Conservation (phyloP, 805 yeast species). For the Sporopachydermia lactativora region DNA sequence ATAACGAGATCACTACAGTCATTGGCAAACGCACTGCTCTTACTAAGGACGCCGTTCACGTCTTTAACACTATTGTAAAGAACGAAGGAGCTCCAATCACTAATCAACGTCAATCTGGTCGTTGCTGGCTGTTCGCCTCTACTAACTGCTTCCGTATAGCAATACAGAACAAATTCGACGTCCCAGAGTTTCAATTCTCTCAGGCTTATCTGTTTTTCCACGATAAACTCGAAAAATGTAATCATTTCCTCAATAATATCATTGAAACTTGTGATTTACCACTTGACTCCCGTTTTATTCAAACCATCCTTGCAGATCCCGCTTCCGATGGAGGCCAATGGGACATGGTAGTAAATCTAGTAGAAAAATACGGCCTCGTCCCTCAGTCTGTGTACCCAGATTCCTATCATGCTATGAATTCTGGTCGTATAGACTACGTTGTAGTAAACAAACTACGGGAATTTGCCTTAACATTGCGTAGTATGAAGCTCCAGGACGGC, state of each 20-base stretch:
- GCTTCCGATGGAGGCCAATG: conserved; percentile 66
- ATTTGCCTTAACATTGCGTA: conserved; percentile 46
- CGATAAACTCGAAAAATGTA: conserved; percentile 61
- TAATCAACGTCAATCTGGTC: conserved; percentile 53
- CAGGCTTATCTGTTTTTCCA: conserved; percentile 59
- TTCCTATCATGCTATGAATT: conserved; percentile 34
- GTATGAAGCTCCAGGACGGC: conserved; percentile 23
- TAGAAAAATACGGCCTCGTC: conserved; percentile 55
- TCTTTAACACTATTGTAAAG: conserved; percentile 23
- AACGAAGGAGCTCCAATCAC: conserved; percentile 39
- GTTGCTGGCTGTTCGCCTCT: conserved; percentile 71
- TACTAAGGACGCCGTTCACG: conserved; percentile 8
- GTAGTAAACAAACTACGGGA: conserved; percentile 53
- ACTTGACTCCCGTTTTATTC: conserved; percentile 46
- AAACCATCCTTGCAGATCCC: conserved; percentile 39
- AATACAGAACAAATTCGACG: conserved; percentile 37
- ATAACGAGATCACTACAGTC: conserved; percentile 28
- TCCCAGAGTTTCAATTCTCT: conserved; percentile 48
- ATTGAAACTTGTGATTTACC: conserved; percentile 44
- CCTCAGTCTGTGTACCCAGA: conserved; percentile 59
- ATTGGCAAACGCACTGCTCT: conserved; percentile 11
- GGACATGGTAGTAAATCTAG: conserved; percentile 53
- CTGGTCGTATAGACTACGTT: conserved; percentile 35
- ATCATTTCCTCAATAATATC: conserved; percentile 51
- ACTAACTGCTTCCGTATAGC: conserved; percentile 46